Base-by-base conservation (phyloP, 2,329 filamentous ascomycete species). In the Alternaria brassicae region DNA sequence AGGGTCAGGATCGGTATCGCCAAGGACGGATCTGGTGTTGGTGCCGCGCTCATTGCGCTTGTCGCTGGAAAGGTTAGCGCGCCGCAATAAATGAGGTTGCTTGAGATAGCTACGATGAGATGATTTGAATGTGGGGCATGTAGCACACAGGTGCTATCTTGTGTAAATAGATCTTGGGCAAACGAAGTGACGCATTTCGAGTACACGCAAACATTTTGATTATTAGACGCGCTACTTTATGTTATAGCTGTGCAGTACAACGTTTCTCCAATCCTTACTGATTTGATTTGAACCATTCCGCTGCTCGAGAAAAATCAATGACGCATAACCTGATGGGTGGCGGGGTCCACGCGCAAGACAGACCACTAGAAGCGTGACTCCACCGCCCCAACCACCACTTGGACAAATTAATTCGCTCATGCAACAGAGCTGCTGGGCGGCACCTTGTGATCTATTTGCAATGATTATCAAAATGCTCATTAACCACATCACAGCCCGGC, bases 21-120 rank as follows among this genome's bases (percentile, higher is more conserved):
- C 62, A 97, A 97, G 84, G 95, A 99, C 76, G 95, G 95, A 47
- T 95, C 91, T 65, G 95, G 92, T 63, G 91, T 97, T n/a, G 95
- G 95, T 53, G 95, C 95, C 3, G 95, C 95, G 39, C 81, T 99
- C 70, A 98, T 98, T 79, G 95, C 95, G 51, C 85, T 97, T 50
- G 91, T 97, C 27, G 94, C 94, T 1, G 90, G 91, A 2, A 82
- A 84, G 72, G 71, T 77, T 2, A 61, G 53, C 6, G 56, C 64
- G 41, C 68, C 69, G 15, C 60, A 70, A 55, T 48, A 60, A 51
- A 45, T 28, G 23, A 39, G 25, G 34, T 27, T 28, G 36, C 36
- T 37, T 40, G 47, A 23, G 47, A 23, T 13, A 21, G 28, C 25
- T 13, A 28, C n/a, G 25, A 45, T 45, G 2, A 7, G 41, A 47